Percentiles rank a stretch among this genome's conserved stretches.
phyloP scores from a whole-genome alignment of 148 eudicot genomes.

The Spergularia bocconei region DNA sequence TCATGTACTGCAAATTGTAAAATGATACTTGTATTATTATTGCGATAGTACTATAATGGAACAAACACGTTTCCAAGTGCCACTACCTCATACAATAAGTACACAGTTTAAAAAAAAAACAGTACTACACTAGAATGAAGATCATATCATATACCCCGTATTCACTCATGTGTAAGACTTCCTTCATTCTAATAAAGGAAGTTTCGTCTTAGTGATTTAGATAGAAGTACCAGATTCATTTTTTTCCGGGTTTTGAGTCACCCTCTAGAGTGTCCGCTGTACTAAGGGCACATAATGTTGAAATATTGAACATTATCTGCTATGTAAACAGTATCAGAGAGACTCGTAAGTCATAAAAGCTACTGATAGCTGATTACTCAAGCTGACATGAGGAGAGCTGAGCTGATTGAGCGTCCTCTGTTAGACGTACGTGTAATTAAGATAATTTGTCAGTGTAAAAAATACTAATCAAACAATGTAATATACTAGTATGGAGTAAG shows the following conservation, averaged over 20 bases:
- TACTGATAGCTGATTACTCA: not conserved
- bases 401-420: not conserved
- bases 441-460: not conserved
- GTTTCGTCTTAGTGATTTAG: not conserved
- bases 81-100: not conserved
- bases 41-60: slow-evolving; percentile 10
- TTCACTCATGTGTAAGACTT: not conserved
- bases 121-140: not conserved
- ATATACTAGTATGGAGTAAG: not conserved
- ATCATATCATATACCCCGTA: no score
- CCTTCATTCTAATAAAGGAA: not conserved
- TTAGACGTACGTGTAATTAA: not conserved
- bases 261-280: no score
- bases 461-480: not conserved
- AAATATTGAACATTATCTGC: not conserved
- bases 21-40: slow-evolving; percentile 2
- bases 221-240: not conserved
- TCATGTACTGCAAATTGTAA: not conserved
- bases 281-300: no score
- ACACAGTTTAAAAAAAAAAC: not conserved
- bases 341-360: not conserved
- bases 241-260: not conserved
- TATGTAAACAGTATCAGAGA: not conserved
- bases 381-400: not conserved
- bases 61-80: slow-evolving; percentile 14